Evolutionary conservation across 768 basidiomycete genomes (phyloP).

Genomic region (Scleroderma bovista): DNA sequence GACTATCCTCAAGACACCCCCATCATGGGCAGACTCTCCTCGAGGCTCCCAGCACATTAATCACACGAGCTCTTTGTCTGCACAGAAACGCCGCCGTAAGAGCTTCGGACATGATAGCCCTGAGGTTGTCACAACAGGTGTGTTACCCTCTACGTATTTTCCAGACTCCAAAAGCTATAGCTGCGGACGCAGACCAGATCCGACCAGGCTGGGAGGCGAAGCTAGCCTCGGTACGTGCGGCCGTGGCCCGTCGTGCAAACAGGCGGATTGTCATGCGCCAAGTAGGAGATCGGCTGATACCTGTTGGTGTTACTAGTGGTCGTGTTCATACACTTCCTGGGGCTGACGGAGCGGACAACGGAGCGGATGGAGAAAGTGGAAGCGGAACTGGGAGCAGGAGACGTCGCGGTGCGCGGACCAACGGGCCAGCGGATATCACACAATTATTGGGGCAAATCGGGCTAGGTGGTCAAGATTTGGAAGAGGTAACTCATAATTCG

Average conservation of each 20-base stretch:
- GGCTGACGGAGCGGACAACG: conserved; percentile 47
- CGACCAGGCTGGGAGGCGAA: conserved; percentile 98
- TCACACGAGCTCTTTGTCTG: conserved; percentile 33
- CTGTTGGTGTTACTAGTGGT: conserved; percentile 92
- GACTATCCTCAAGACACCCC: conserved; percentile 27
- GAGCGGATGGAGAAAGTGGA: conserved; percentile 37
- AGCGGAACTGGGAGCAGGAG: conserved; percentile 46
- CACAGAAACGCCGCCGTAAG: conserved; percentile 76
- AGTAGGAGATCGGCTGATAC: conserved; percentile 94
- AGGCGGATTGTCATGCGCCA: conserved; percentile 97
- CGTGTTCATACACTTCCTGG: conserved; percentile 63
- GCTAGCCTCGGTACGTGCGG: conserved; percentile 87
- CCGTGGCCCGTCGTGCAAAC: conserved; percentile 94
- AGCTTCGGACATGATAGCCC: conserved; percentile 81
- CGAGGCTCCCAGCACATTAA: conserved; percentile 41
- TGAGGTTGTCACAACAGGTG: conserved; percentile 89
- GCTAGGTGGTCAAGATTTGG: conserved; percentile 81
- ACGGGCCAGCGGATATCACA: conserved; percentile 51
- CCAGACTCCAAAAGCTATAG: conserved; percentile 7
- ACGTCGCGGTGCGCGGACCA: conserved; percentile 50
- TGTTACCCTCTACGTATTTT: conserved; percentile 17
- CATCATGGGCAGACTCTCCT: conserved; percentile 50
- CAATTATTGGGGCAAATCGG: conserved; percentile 59
- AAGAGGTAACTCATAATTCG: conserved; percentile 66
- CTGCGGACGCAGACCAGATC: conserved; percentile 70